phyloP scores from a whole-genome alignment of 2,329 filamentous ascomycete genomes.

The Aureobasidium sp. region DNA sequence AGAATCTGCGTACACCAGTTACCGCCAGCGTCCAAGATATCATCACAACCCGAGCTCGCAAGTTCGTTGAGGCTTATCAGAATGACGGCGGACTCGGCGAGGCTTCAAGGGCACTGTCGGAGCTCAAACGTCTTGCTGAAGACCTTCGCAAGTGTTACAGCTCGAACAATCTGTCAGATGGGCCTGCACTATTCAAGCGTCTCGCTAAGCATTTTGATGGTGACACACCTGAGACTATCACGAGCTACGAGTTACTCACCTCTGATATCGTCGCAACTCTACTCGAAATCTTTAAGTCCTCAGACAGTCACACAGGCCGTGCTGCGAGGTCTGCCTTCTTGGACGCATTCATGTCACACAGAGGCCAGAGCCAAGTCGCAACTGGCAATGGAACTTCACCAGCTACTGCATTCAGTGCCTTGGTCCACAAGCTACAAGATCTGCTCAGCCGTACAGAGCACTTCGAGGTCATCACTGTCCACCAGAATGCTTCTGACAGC shows the following conservation, averaged over 20 bases:
- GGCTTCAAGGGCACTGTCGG: conserved; percentile 64
- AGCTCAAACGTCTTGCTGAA: conserved; percentile 60
- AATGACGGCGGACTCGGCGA: conserved; percentile 69
- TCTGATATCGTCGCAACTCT: conserved; percentile 83
- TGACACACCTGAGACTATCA: conserved; percentile 84
- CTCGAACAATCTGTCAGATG: conserved; percentile 28
- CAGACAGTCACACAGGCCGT: conserved; percentile 43
- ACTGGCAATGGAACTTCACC: conserved; percentile 59
- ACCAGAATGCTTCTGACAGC: conserved; percentile 83
- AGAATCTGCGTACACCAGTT: conserved; percentile 19
- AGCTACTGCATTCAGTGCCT: conserved; percentile 76
- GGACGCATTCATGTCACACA: conserved; percentile 81
- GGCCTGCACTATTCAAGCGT: conserved; percentile 59
- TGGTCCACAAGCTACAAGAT: conserved; percentile 92
- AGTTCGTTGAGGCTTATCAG: conserved; percentile 77
- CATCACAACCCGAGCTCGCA: conserved; percentile 69
- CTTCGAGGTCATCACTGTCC: conserved; percentile 94
- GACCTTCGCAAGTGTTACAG: conserved; percentile 65
- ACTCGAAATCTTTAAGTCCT: conserved; percentile 70
- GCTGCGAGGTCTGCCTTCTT: conserved; percentile 76
- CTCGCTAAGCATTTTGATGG: conserved; percentile 80
- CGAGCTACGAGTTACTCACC: conserved; percentile 85
- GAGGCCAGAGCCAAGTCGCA: conserved; percentile 51
- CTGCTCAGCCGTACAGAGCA: conserved; percentile 93
- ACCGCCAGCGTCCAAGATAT: conserved; percentile 51